Conservation (phyloP, 2,329 filamentous ascomycete genomes). For the Alternaria sp. region DNA sequence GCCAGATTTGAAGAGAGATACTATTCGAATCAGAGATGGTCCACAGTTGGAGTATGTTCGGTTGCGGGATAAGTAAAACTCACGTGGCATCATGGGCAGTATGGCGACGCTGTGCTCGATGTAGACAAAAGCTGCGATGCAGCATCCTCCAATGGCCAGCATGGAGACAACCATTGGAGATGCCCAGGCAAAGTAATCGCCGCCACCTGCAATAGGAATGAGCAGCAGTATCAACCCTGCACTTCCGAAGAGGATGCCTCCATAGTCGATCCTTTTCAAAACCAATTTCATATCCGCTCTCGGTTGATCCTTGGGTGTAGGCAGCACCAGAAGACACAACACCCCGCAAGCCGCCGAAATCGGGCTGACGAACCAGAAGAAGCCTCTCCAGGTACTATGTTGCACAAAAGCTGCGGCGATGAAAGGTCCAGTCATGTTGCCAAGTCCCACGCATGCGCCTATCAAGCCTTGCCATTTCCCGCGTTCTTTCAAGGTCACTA, state of each 20-base stretch:
- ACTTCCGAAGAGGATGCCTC: conserved; percentile 62
- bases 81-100: conserved; percentile 65
- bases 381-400: conserved; percentile 25
- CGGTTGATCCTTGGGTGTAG: conserved; percentile 55
- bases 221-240: conserved; percentile 65
- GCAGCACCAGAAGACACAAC: conserved; percentile 24
- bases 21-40: conserved; percentile 26
- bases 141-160: conserved; percentile 59
- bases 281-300: conserved; percentile 52
- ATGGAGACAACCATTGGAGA: conserved; percentile 66
- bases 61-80: conserved; percentile 12
- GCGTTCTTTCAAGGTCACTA: conserved; percentile 45
- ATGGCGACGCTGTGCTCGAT: conserved; percentile 63
- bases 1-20: conserved; percentile 61
- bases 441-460: conserved; percentile 31
- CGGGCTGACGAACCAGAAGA: conserved; percentile 31
- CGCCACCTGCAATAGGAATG: conserved; percentile 69
- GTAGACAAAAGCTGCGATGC: conserved; percentile 58
- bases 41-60: background rate
- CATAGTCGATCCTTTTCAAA: conserved; percentile 65
- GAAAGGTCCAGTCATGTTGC: conserved; percentile 35
- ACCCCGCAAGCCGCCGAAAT: conserved; percentile 16
- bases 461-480: conserved; percentile 49
- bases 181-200: conserved; percentile 63
- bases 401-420: conserved; percentile 31